Conservation (phyloP, 768 basidiomycete genomes). For the Macrolepiota albuminosa region DNA sequence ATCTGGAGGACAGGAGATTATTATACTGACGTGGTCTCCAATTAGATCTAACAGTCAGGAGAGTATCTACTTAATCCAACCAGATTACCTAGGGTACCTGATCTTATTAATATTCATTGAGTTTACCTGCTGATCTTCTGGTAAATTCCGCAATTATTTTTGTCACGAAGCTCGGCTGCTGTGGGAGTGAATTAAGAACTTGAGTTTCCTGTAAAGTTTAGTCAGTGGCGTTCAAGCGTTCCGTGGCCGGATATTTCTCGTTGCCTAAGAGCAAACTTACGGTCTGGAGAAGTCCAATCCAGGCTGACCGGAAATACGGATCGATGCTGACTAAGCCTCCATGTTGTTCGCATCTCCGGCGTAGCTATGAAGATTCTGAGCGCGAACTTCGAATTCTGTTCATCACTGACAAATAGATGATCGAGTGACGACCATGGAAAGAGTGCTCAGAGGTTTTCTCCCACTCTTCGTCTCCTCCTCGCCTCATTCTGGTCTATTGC, state of each 20-base stretch:
- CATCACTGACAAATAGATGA: constrained; percentile 3
- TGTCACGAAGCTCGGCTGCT: neutral
- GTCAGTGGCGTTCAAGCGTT: neutral
- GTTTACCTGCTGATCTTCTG: too few relatives aligned
- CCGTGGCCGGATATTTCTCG: neutral
- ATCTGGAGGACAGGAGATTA: too few relatives aligned
- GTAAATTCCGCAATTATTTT: neutral
- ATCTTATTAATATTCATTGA: too few relatives aligned
- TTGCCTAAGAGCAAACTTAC: neutral
- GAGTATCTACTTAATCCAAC: too few relatives aligned
- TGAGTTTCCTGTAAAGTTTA: neutral
- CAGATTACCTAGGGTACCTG: too few relatives aligned
- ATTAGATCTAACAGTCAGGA: too few relatives aligned
- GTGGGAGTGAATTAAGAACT: neutral
- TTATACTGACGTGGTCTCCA: too few relatives aligned
- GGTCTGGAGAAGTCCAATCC: too few relatives aligned
- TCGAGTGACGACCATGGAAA: neutral
- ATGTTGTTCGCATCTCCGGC: neutral
- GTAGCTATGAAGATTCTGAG: neutral
- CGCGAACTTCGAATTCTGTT: neutral
- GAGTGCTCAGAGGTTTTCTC: neutral
- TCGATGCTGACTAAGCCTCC: neutral
- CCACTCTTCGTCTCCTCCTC: constrained; percentile 9
- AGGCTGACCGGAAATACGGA: neutral
- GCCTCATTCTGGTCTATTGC: constrained; percentile 5